Evolutionary conservation across 805 yeast species (phyloP).

Genomic region (Ogataea trehaloabstinens): DNA sequence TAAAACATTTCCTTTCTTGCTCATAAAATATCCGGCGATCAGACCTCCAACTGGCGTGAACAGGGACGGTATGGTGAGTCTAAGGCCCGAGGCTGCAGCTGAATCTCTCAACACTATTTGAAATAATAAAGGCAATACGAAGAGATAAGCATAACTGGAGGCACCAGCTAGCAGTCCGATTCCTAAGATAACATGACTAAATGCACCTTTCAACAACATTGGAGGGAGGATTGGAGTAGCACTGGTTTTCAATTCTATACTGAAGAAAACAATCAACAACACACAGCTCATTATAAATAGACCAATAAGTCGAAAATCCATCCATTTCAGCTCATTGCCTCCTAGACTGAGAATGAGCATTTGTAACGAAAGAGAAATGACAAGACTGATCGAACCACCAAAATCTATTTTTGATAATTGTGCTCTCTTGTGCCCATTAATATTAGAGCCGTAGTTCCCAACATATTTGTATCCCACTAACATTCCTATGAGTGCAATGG

Average conservation of each 20-base stretch:
- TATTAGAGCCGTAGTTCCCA: conserved; percentile 33
- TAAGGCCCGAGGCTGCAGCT: conserved; percentile 39
- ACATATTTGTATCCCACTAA: conserved; percentile 35
- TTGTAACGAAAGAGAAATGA: conserved; percentile 13
- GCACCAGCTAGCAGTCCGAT: conserved; percentile 38
- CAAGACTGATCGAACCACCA: conserved; percentile 12
- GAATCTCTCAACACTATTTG: conserved; percentile 41
- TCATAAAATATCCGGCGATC: conserved; percentile 38
- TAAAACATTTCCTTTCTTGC: conserved; percentile 27
- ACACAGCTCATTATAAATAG: conserved; percentile 5
- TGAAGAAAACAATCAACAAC: conserved; percentile 4
- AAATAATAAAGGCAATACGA: conserved; percentile 41
- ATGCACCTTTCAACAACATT: conserved; percentile 21
- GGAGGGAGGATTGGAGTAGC: conserved; percentile 36
- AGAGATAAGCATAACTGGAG: conserved; percentile 39
- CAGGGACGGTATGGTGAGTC: conserved; percentile 40
- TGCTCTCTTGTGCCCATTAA: conserved; percentile 4
- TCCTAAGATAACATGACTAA: conserved; percentile 26
- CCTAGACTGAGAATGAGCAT: conserved; percentile 12
- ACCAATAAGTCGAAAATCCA: conserved; percentile 7
- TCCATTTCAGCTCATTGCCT: conserved; percentile 16
- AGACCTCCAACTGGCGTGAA: conserved; percentile 44
- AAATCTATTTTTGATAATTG: conserved; percentile 10
- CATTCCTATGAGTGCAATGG: conserved; percentile 42
- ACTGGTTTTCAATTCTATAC: conserved; percentile 8